Conservation (phyloP, 805 yeast species). For the Pichia californica region DNA sequence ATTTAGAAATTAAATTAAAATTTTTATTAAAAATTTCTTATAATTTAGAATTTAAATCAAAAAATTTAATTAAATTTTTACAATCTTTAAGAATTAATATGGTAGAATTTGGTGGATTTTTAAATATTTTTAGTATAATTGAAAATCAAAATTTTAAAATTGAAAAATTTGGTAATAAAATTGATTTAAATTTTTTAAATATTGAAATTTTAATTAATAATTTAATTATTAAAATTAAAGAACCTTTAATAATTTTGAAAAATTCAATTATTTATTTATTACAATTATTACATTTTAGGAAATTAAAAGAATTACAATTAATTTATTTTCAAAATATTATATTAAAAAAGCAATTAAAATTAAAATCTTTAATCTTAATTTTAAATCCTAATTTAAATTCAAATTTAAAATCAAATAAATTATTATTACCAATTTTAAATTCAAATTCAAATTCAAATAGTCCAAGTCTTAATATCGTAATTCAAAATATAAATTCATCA, state of each 20-base stretch:
- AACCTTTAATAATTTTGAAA: conserved; percentile 43
- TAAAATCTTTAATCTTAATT: conserved; percentile 19
- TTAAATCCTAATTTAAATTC: background rate
- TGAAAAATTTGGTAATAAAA: conserved; percentile 47
- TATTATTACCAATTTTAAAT: conserved; percentile 3
- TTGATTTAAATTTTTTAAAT: conserved; percentile 45
- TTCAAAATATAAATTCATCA: conserved; percentile 17
- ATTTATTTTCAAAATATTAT: conserved; percentile 34
- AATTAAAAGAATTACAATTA: conserved; percentile 45
- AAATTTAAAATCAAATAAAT: background rate
- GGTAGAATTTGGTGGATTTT: conserved; percentile 50
- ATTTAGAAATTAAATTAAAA: conserved; percentile 21
- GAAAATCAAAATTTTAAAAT: conserved; percentile 31
- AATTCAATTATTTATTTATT: conserved; percentile 38
- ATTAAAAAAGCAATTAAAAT: conserved; percentile 32
- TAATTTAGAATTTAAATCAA: conserved; percentile 32
- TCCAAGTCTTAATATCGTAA: conserved; percentile 30
- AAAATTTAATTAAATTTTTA: conserved; percentile 35
- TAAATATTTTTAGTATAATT: conserved; percentile 48
- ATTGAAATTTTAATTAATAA: conserved; percentile 38
- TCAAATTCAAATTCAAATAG: conserved; percentile 9
- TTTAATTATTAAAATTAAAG: conserved; percentile 39
- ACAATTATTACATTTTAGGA: conserved; percentile 42
- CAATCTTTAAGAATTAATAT: conserved; percentile 34
- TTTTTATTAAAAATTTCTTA: conserved; percentile 12